Conservation (phyloP, 306 rosid genomes). For the Vigna radiata region DNA sequence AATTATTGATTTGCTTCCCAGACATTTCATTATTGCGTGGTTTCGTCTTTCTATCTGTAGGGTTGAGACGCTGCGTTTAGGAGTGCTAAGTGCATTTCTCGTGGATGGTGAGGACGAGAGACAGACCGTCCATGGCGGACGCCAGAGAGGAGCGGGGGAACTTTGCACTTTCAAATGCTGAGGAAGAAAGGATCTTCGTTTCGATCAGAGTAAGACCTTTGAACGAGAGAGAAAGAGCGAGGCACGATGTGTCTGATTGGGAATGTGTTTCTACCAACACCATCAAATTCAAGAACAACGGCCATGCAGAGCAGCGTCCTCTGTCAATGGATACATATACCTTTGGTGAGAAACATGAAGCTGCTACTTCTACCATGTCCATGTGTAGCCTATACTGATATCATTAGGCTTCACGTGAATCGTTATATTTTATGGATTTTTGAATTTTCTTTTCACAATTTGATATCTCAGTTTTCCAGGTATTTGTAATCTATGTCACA, state of each 20-base stretch:
- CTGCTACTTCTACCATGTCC: not conserved
- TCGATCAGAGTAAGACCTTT: conserved; percentile 82
- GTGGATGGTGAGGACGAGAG: conserved; percentile 9
- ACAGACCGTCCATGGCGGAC: conserved; percentile 16
- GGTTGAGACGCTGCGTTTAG: conserved; percentile 20
- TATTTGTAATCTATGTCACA: conserved; percentile 5
- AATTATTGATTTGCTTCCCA: not conserved
- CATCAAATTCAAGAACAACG: conserved; percentile 53
- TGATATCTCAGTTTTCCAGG: not conserved
- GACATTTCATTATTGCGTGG: not conserved
- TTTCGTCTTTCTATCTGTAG: conserved; percentile 1
- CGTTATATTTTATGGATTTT: not conserved
- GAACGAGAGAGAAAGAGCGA: conserved; percentile 64
- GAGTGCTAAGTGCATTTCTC: not conserved
- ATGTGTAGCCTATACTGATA: not conserved
- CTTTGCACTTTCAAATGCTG: conserved; percentile 32
- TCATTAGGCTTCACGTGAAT: not conserved
- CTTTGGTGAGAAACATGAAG: conserved; percentile 56
- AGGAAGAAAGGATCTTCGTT: conserved; percentile 73
- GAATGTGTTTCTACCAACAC: conserved; percentile 56
- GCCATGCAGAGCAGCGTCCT: conserved; percentile 53
- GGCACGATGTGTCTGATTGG: conserved; percentile 68
- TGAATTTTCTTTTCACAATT: not conserved
- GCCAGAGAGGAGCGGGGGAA: conserved; percentile 41
- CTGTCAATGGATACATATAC: conserved; percentile 53